Conservation (phyloP, 202 grass and related monocot species). For the Zoysia matrella region DNA sequence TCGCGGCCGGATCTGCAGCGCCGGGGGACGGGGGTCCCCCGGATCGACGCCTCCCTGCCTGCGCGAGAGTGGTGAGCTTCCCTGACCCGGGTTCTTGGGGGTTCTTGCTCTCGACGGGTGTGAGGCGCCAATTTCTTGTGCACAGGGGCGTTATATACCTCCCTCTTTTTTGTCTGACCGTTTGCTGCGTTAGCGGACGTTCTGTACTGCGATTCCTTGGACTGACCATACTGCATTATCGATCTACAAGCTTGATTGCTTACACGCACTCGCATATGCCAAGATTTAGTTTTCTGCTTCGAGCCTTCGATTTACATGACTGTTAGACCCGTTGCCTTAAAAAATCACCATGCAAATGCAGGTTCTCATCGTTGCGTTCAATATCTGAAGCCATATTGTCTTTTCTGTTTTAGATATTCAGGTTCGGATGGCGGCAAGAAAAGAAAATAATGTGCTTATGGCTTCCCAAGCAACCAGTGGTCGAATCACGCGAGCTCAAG, state of each 20-base stretch:
- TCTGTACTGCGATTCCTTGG: too few species aligned
- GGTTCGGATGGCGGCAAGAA: conserved; percentile 52
- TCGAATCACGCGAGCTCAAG: conserved; percentile 74
- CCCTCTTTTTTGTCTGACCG: too few species aligned
- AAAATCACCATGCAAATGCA: too few species aligned
- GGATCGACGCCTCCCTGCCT: conserved; percentile 28
- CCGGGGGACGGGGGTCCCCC: conserved; percentile 28
- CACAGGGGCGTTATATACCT: neutral
- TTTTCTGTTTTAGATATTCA: conserved; percentile 32
- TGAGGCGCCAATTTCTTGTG: neutral
- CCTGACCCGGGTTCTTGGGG: neutral
- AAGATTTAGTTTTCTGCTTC: too few species aligned
- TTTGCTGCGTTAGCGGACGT: too few species aligned
- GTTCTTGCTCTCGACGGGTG: neutral
- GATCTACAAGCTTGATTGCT: too few species aligned
- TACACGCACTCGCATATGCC: too few species aligned
- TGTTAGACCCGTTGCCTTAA: too few species aligned
- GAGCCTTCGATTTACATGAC: too few species aligned
- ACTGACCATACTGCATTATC: too few species aligned
- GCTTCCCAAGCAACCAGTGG: conserved; percentile 60
- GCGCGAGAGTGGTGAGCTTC: conserved; percentile 22
- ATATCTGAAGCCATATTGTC: neutral
- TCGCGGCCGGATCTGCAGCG: conserved; percentile 40
- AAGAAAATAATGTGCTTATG: conserved; percentile 52
- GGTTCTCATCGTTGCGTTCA: too few species aligned